phyloP scores from a whole-genome alignment of 768 basidiomycete genomes.

The Psilocybe sp. region DNA sequence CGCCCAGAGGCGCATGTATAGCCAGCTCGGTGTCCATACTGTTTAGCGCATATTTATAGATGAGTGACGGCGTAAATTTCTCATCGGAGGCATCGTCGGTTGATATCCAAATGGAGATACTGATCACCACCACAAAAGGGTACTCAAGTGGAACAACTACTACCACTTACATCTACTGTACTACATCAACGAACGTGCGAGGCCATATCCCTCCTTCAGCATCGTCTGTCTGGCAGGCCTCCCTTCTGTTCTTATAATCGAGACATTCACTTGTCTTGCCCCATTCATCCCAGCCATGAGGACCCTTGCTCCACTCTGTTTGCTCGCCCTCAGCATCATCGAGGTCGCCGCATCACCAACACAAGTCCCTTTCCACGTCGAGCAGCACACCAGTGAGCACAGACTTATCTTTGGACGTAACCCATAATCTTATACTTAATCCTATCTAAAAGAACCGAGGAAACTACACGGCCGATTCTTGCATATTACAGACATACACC shows the following conservation, averaged over 20 bases:
- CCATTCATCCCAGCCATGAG: slow-evolving; percentile 17
- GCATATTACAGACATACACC: slow-evolving; percentile 84
- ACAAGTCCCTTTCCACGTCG: slow-evolving; percentile 36
- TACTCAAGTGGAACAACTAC: slow-evolving; percentile 3
- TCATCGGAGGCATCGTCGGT: background rate
- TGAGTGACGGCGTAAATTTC: too few relatives aligned
- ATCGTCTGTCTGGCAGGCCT: slow-evolving; percentile 7
- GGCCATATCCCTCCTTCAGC: slow-evolving; percentile 13
- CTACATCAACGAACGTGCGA: slow-evolving; percentile 31
- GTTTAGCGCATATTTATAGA: too few relatives aligned
- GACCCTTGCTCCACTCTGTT: slow-evolving; percentile 18
- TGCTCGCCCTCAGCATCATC: slow-evolving; percentile 14
- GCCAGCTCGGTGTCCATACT: background rate
- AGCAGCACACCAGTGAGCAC: slow-evolving; percentile 25
- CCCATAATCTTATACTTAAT: slow-evolving; percentile 2
- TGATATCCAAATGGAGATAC: slow-evolving; percentile 8
- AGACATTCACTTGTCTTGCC: slow-evolving; percentile 19
- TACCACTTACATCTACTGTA: background rate
- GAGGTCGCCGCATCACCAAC: slow-evolving; percentile 33
- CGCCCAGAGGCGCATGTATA: slow-evolving; percentile 7
- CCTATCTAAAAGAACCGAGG: slow-evolving; percentile 32
- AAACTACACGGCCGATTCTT: slow-evolving; percentile 72
- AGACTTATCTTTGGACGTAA: background rate
- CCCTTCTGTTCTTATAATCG: slow-evolving; percentile 14
- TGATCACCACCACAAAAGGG: background rate